phyloP scores from a whole-genome alignment of 1,139 yeast species.

The Arxiozyma heterogenica region DNA sequence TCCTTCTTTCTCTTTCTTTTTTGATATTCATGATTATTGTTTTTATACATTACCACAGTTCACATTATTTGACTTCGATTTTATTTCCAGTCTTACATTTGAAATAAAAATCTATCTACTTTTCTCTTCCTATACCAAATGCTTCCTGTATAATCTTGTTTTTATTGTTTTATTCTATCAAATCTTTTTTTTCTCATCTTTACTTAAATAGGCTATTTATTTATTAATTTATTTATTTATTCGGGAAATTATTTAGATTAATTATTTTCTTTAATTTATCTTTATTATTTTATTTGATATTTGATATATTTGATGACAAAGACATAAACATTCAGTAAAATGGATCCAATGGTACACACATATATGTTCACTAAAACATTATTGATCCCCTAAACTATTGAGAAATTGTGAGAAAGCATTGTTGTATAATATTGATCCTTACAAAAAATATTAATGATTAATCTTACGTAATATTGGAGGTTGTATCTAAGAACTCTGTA shows the following conservation, averaged over 20 bases:
- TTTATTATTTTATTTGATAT: not conserved
- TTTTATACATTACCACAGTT: not conserved
- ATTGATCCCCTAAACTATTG: too few species aligned
- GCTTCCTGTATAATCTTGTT: not conserved
- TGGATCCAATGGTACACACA: too few species aligned
- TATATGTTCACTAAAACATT: too few species aligned
- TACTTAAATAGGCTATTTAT: not conserved
- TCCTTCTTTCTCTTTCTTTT: too few species aligned
- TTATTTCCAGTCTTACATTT: not conserved
- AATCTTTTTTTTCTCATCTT: not conserved
- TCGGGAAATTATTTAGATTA: not conserved
- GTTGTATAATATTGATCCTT: not conserved
- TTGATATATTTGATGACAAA: not conserved
- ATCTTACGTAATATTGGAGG: constrained; percentile 1
- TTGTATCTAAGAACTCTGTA: constrained; percentile 5
- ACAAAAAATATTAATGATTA: too few species aligned
- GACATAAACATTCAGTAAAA: too few species aligned
- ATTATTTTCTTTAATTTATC: not conserved
- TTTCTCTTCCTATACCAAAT: not conserved
- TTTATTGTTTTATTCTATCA: not conserved
- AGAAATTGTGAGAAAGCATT: too few species aligned
- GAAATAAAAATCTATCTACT: not conserved
- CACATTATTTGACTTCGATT: not conserved
- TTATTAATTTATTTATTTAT: not conserved
- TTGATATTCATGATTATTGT: not conserved